These are phyloP conservation scores for Coemansia sp. DNA, from an alignment of 192 early-diverging fungal genomes.

Conservation along the genomic window DNA sequence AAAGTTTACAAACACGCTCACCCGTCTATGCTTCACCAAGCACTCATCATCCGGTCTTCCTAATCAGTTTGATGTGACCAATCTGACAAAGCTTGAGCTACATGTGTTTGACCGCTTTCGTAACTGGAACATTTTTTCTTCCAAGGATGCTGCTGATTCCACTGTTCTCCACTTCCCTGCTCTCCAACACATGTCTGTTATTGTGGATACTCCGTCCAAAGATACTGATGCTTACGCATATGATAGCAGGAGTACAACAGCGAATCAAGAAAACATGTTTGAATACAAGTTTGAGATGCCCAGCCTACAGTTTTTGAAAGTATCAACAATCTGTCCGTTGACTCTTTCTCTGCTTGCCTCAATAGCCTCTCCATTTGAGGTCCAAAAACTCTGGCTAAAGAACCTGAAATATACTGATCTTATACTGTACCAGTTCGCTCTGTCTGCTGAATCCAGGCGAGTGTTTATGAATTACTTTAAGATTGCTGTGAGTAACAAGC, in stretches of 20 bases:
- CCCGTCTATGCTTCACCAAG: neutral
- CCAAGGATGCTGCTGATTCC: neutral
- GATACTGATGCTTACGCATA: neutral
- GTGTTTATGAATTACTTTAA: neutral
- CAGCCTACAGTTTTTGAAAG: neutral
- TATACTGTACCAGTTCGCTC: too few relatives aligned
- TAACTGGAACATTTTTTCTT: neutral
- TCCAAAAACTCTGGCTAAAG: too few relatives aligned
- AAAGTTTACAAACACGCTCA: neutral
- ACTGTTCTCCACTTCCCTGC: neutral
- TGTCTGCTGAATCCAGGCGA: too few relatives aligned
- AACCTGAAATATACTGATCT: too few relatives aligned
- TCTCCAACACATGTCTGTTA: neutral
- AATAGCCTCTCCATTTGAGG: neutral
- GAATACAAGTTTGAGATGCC: neutral
- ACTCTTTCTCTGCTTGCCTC: neutral
- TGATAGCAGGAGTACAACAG: too few relatives aligned
- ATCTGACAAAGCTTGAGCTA: neutral
- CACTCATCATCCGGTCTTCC: neutral
- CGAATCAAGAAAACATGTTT: neutral
- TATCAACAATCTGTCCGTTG: neutral
- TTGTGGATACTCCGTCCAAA: neutral
- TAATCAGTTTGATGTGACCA: neutral
- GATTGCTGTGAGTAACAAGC: too few relatives aligned
- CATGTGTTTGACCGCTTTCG: neutral